phyloP scores from a whole-genome alignment of 1,284 basidiomycete species.

The Sphaerobolus stellatus region DNA sequence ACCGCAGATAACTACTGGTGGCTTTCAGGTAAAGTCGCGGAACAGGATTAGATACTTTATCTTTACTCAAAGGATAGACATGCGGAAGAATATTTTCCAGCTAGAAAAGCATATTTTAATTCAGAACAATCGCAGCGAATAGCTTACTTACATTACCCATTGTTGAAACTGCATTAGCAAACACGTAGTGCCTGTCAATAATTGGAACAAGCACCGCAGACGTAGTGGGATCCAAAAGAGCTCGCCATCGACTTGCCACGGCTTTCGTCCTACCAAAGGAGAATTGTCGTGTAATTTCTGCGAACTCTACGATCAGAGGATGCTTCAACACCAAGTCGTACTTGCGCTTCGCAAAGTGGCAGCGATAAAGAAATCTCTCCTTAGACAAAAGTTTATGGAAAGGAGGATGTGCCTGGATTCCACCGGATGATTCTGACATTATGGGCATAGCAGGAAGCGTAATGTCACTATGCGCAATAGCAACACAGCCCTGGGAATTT shows the following conservation, averaged over 20 bases:
- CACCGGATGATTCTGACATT: conserved; percentile 19
- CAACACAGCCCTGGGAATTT: conserved; percentile 40
- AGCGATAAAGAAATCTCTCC: conserved; percentile 47
- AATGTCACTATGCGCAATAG: conserved; percentile 45
- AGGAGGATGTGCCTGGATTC: conserved; percentile 36
- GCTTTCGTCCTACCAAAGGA: conserved; percentile 29
- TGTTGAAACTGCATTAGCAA: conserved; percentile 44
- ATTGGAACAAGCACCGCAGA: conserved; percentile 17
- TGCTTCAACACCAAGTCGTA: conserved; percentile 35
- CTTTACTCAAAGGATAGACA: conserved; percentile 19
- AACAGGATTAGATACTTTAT: conserved; percentile 11
- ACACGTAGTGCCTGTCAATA: conserved; percentile 28
- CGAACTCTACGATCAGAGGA: conserved; percentile 52
- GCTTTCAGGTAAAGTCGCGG: conserved; percentile 21
- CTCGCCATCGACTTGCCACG: conserved; percentile 21
- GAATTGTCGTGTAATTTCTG: conserved; percentile 25
- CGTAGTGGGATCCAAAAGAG: conserved; percentile 12
- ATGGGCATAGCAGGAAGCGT: conserved; percentile 54
- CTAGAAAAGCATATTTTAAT: conserved; percentile 23
- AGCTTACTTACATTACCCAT: conserved; percentile 45
- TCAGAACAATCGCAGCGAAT: neutral
- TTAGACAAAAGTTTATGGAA: conserved; percentile 43
- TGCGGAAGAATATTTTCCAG: conserved; percentile 35
- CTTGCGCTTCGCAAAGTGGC: conserved; percentile 38
- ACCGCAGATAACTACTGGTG: conserved; percentile 33